These are phyloP conservation scores for Hypomontagnella monticulosa DNA, from an alignment of 495 filamentous ascomycete genomes.

Conservation along the genomic window DNA sequence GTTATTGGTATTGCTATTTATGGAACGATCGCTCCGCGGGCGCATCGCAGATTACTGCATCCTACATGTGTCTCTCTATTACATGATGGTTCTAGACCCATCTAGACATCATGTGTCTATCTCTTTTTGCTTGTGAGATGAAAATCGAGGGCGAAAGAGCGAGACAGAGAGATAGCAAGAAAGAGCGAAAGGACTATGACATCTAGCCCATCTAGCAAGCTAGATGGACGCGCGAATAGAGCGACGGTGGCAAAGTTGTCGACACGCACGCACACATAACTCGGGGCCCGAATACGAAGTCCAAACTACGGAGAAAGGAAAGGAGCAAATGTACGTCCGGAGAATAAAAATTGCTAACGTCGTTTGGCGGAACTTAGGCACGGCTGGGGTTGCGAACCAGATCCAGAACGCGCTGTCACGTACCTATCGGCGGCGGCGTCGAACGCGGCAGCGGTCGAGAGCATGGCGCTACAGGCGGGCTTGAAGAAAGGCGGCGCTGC, in stretches of 20 bases:
- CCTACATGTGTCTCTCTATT: conserved; percentile 20
- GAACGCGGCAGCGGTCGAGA: conserved; percentile 87
- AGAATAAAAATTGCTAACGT: neutral
- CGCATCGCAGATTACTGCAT: conserved; percentile 21
- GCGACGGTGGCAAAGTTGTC: conserved; percentile 36
- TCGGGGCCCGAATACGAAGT: conserved; percentile 22
- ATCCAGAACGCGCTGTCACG: conserved; percentile 76
- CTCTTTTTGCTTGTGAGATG: neutral
- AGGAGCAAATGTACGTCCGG: conserved; percentile 8
- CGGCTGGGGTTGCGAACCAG: conserved; percentile 86
- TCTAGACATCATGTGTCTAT: conserved; percentile 10
- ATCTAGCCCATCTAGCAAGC: conserved; percentile 10
- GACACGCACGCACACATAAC: neutral
- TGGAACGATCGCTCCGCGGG: conserved; percentile 20
- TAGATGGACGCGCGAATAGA: conserved; percentile 25
- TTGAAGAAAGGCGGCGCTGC: conserved; percentile 93
- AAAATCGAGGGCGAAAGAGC: neutral
- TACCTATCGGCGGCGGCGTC: conserved; percentile 91
- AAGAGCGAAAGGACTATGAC: neutral
- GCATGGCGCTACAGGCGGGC: conserved; percentile 81
- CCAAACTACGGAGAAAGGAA: conserved; percentile 3
- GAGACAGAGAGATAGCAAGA: neutral
- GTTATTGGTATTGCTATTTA: conserved; percentile 30
- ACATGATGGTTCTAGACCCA: conserved; percentile 25
- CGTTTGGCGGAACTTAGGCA: conserved; percentile 65